A percentile compares a stretch with the other conserved stretches of the same genome.
Evolutionary conservation across 2,329 filamentous ascomycete species (phyloP).

Genomic region (Beauveria asiatica): DNA sequence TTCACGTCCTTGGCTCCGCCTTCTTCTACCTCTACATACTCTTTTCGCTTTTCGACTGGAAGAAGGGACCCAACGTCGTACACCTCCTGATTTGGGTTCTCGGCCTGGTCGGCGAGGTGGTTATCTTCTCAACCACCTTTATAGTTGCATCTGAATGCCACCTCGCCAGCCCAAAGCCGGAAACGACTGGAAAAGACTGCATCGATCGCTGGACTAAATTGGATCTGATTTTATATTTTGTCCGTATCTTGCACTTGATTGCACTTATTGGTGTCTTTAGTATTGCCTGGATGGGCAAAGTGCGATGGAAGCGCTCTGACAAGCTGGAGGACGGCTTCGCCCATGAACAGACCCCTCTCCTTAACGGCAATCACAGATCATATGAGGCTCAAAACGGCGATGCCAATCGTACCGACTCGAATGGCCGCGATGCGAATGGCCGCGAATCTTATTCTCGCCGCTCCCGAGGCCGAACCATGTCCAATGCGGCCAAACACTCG

Average conservation of each 20-base stretch:
- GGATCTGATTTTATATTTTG: slow-evolving; percentile 57
- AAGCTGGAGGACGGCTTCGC: slow-evolving; percentile 31
- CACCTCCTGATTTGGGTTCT: slow-evolving; percentile 75
- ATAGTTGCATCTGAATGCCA: slow-evolving; percentile 61
- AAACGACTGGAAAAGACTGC: slow-evolving; percentile 20
- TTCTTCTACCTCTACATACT: slow-evolving; percentile 83
- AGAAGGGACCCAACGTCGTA: slow-evolving; percentile 68
- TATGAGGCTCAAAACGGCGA: slow-evolving; percentile 26
- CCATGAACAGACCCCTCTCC: slow-evolving; percentile 56
- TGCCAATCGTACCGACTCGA: slow-evolving; percentile 15
- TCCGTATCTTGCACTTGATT: slow-evolving; percentile 60
- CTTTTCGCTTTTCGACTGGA: slow-evolving; percentile 78
- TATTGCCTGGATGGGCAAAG: slow-evolving; percentile 33
- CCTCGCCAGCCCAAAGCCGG: slow-evolving; percentile 35
- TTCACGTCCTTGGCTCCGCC: slow-evolving; percentile 75
- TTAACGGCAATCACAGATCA: slow-evolving; percentile 35
- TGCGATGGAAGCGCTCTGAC: slow-evolving; percentile 28
- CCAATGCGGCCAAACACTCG: slow-evolving; percentile 28
- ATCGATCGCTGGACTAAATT: slow-evolving; percentile 35
- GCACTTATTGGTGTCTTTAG: slow-evolving; percentile 44
- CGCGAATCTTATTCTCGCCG: slow-evolving; percentile 22
- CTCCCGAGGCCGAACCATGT: slow-evolving; percentile 27
- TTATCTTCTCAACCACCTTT: slow-evolving; percentile 62
- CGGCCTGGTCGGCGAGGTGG: slow-evolving; percentile 62
- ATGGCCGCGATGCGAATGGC: slow-evolving; percentile 10